Evolutionary conservation across 345 rosid genomes (phyloP), one percentile per base, ranked within the genome.

Genomic region (Rubroshorea leprosula): DNA sequence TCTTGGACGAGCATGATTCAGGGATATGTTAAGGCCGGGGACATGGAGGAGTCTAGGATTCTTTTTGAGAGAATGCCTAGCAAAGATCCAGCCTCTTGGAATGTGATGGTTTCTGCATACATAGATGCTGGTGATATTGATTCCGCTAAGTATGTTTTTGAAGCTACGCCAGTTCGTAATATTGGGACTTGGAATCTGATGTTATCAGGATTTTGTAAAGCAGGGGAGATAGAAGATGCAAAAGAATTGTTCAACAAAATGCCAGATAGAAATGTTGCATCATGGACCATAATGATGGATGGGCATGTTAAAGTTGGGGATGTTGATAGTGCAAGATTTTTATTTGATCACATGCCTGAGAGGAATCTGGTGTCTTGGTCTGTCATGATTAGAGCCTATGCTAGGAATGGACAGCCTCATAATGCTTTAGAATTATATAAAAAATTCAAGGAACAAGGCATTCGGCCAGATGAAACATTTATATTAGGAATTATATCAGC

Each of bases 401-500:
- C 67, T n/a, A 55, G 66, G 53, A 69, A 72, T 57, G 66, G 69
- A 58, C 62, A 50, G 60, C 78, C 76, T 25, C 56, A 26, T n/a
- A 51, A 58, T 52, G 74, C 74, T 41, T 62, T 74, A 69, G 55
- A 71, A 44, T 56, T 77, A 66, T 62, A 57, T 29, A 23, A 46
- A 24, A 21, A 41, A 44, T 67, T 70, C 29, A 67, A 59, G 63
- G 21, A 23, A 15, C 60, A 57, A 19, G 68, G 63, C 24, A 48
- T 66, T 4, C 51, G 62, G 53, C 74, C 70, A 5, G 70, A 73
- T 63, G 70, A 54, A 21, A 61, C 58, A 19, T 67, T 76, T 53
- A 29, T 63, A 39, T 19, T 72, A 6, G 74, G 61, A 44, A 60
- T 69, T 18, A 59, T 76, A 31, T 60, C 72, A 63, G 91, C 85